Conservation (phyloP, 495 filamentous ascomycete species). For the Podospora australis region DNA sequence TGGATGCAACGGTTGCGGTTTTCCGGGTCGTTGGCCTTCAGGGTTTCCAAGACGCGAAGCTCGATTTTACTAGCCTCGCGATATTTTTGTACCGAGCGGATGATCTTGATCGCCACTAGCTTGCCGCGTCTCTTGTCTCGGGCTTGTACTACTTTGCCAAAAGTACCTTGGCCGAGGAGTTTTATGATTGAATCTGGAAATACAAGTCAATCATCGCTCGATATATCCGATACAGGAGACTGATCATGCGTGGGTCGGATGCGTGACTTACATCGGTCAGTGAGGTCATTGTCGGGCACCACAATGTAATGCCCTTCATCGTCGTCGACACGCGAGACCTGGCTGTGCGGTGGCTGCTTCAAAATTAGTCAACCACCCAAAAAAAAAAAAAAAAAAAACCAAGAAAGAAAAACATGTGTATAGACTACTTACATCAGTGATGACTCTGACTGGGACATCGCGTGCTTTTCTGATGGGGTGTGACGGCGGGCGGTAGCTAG, state of each 20-base stretch:
- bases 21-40: conserved; percentile 80
- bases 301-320: conserved; percentile 97
- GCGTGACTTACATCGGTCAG: conserved; percentile 72
- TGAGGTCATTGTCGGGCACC: conserved; percentile 70
- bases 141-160: conserved; percentile 95
- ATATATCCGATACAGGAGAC: too few species aligned
- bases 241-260: background rate
- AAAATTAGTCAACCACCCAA: conserved; percentile 9
- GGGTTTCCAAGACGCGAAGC: conserved; percentile 81
- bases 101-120: conserved; percentile 92
- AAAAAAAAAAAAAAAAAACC: background rate
- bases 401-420: conserved; percentile 11
- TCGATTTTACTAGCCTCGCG: conserved; percentile 96
- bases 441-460: conserved; percentile 77
- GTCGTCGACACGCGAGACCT: conserved; percentile 66
- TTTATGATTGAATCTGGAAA: conserved; percentile 80
- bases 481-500: conserved; percentile 75
- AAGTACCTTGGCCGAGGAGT: conserved; percentile 92
- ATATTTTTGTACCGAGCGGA: conserved; percentile 96
- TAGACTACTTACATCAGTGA: conserved; percentile 65
- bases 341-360: conserved; percentile 43
- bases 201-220: too few species aligned
- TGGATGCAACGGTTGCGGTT: conserved; percentile 98
- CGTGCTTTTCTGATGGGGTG: conserved; percentile 84
- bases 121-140: conserved; percentile 67